phyloP scores from a whole-genome alignment of 352 stramenopile species.

The Pythium scleroteichum region DNA sequence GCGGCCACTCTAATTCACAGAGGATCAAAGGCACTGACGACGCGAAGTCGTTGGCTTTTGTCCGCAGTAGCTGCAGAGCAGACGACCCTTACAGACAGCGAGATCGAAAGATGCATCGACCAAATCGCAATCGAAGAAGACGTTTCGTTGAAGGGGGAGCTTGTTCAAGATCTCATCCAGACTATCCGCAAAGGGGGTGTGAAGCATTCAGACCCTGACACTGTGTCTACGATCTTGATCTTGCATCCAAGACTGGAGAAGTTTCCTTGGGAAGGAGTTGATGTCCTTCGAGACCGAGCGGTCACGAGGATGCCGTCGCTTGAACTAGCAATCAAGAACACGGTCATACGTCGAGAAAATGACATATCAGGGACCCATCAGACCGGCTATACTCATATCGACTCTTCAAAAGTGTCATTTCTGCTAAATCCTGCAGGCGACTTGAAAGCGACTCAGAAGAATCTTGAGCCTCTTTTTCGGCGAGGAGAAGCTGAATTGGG shows the following conservation, averaged over 20 bases:
- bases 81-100: slow-evolving; percentile 7
- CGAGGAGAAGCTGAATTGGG: slow-evolving; percentile 32
- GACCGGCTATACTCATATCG: neutral
- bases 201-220: neutral
- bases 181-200: slow-evolving; percentile 2
- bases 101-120: slow-evolving; percentile 22
- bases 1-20: neutral
- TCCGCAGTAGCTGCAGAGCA: slow-evolving; percentile 7
- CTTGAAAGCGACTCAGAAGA: slow-evolving; percentile 59
- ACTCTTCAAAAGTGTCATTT: slow-evolving; percentile 42
- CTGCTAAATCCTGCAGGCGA: slow-evolving; percentile 79
- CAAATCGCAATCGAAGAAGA: slow-evolving; percentile 28
- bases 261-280: slow-evolving; percentile 84
- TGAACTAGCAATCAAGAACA: slow-evolving; percentile 49
- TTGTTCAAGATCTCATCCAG: slow-evolving; percentile 1
- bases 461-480: slow-evolving; percentile 54
- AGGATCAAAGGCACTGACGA: neutral
- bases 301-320: slow-evolving; percentile 81
- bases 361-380: neutral
- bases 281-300: slow-evolving; percentile 39
- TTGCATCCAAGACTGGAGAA: slow-evolving; percentile 63
- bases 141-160: slow-evolving; percentile 6
- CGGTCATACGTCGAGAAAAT: slow-evolving; percentile 24
- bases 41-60: slow-evolving; percentile 16
- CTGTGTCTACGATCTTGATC: slow-evolving; percentile 55